Base-by-base conservation (phyloP, 2,329 filamentous ascomycete species). In the Orbilia javanica region DNA sequence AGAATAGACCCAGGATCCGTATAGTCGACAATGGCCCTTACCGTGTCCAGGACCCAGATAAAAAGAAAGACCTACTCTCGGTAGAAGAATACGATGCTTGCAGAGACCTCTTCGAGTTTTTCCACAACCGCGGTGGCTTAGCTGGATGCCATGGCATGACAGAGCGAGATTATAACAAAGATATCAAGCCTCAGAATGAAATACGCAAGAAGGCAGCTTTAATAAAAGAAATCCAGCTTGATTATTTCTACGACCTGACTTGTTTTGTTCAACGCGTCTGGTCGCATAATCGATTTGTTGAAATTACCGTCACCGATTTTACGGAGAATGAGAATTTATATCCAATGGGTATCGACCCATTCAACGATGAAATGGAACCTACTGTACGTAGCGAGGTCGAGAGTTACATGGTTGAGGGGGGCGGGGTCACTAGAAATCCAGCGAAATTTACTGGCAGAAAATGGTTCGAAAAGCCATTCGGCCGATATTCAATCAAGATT, bases 381-480 rank as follows among this genome's bases (percentile, higher is more conserved):
- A 22, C 15, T 2, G 0, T 22, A n/a, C 66, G 52, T 15, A 53
- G 67, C 34, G 73, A 77, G 25, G 52, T 46, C 0, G 48, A 77
- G 3, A 53, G 62, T 20, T 77, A 62, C 18, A 60, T 60, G 11
- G 60, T 71, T 27, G 60, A 77, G n/a, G 57, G 39, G 1, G 66
- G 60, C 18, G 66, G 60, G 1, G 64, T 64, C 15, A 60, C 50
- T 0, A 67, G 62, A 34, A 34, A 31, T 15, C 20, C 27, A 8
- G 25, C 7, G 2, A 71, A 44, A 5, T 27, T 25, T 13, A 18
- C 42, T n/a, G 42, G 29, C 27, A 62, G 36, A 20, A 52, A 67
- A 15, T 77, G 73, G 73, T 77, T 22, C 15, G 48, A 77, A n/a
- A 71, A 55, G n/a, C 73, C 65, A 3, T 66, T 77, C n/a, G 66